phyloP scores from a whole-genome alignment of 371 early-diverging fungal species.

The Haplosporangium sp. region DNA sequence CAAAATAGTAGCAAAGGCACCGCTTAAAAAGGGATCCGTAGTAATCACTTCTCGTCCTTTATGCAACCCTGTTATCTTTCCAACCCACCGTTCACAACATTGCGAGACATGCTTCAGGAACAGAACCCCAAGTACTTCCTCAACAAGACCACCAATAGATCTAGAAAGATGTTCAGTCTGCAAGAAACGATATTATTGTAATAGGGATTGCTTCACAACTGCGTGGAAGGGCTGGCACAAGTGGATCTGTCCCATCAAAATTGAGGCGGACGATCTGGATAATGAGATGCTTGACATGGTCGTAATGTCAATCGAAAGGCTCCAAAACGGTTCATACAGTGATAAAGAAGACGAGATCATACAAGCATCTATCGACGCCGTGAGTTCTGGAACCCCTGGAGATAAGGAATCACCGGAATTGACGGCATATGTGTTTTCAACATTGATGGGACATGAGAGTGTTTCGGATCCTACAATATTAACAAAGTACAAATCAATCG shows the following conservation, averaged over 20 bases:
- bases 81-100: slow-evolving; percentile 48
- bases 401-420: slow-evolving; percentile 21
- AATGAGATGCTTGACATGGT: slow-evolving; percentile 55
- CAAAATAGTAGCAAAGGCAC: slow-evolving; percentile 38
- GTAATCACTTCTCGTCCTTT: slow-evolving; percentile 47
- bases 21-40: slow-evolving; percentile 26
- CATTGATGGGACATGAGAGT: slow-evolving; percentile 44
- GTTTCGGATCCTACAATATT: slow-evolving; percentile 28
- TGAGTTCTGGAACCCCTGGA: background rate
- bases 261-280: slow-evolving; percentile 46
- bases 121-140: background rate
- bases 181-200: slow-evolving; percentile 51
- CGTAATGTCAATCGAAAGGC: slow-evolving; percentile 47
- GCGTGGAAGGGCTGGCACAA: slow-evolving; percentile 55
- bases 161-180: slow-evolving; percentile 51
- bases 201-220: slow-evolving; percentile 35
- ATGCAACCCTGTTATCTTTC: slow-evolving; percentile 53
- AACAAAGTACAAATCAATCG: slow-evolving; percentile 36
- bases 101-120: slow-evolving; percentile 50
- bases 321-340: slow-evolving; percentile 31
- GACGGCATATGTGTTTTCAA: slow-evolving; percentile 50
- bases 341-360: slow-evolving; percentile 15
- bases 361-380: background rate
- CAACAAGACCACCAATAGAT: slow-evolving; percentile 3
- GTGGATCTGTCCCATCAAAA: slow-evolving; percentile 41